Evolutionary conservation across 768 basidiomycete species (phyloP).

Genomic region (Mycena olivaceomarginata): DNA sequence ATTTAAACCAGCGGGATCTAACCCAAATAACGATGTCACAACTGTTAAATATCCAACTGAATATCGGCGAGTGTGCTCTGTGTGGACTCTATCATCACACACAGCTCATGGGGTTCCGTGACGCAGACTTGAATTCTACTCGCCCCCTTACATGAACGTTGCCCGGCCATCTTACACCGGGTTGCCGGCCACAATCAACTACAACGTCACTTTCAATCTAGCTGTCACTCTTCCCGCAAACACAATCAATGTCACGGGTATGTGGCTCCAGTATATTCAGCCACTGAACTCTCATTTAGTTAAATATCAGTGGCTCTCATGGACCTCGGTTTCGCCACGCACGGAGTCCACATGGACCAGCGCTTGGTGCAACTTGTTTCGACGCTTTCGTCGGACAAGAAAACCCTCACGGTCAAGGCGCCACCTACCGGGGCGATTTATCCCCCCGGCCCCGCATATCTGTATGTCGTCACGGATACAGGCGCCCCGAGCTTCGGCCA

Average conservation of each 20-base stretch:
- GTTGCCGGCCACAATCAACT: constrained; percentile 59
- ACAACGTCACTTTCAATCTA: constrained; percentile 59
- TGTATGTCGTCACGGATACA: constrained; percentile 58
- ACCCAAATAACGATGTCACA: constrained; percentile 61
- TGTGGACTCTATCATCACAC: neutral
- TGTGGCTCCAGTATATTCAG: constrained; percentile 2
- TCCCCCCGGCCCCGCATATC: constrained; percentile 62
- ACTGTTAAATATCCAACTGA: constrained; percentile 53
- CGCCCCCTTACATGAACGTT: constrained; percentile 64
- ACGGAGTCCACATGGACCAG: constrained; percentile 63
- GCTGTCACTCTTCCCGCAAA: constrained; percentile 55
- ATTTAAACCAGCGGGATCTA: constrained; percentile 62
- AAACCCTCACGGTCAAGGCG: constrained; percentile 56
- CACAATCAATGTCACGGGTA: constrained; percentile 53
- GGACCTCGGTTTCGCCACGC: constrained; percentile 65
- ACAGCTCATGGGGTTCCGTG: neutral
- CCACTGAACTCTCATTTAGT: neutral
- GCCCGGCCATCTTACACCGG: constrained; percentile 57
- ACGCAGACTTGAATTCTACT: constrained; percentile 60
- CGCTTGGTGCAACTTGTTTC: constrained; percentile 61
- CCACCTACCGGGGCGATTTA: constrained; percentile 61
- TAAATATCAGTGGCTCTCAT: constrained; percentile 57
- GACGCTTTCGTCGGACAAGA: constrained; percentile 53
- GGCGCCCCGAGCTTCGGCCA: constrained; percentile 57
- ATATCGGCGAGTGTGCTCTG: constrained; percentile 50